Conservation (phyloP, 129 eudicot species). For the Flaveria brownii region DNA sequence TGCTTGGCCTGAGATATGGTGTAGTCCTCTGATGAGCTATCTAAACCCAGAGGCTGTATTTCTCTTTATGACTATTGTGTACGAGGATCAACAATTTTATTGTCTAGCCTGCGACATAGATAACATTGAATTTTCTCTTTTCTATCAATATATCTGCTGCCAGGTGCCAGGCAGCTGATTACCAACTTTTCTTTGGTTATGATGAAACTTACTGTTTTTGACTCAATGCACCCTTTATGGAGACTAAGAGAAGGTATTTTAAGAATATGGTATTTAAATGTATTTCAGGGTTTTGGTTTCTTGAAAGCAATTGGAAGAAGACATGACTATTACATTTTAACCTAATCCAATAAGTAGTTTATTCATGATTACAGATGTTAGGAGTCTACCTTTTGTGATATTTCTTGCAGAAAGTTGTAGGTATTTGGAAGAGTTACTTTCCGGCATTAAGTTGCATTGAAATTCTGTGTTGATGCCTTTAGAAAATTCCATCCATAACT, state of each 20-base stretch:
- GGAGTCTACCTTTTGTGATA: background rate
- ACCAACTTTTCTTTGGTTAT: background rate
- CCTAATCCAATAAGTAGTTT: background rate
- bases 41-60: background rate
- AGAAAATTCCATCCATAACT: background rate
- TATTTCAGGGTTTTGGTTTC: background rate
- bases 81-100: too few species aligned
- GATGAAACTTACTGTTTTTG: background rate
- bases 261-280: background rate
- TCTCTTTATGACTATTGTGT: too few species aligned
- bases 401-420: constrained; percentile 9
- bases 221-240: background rate
- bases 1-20: constrained; percentile 13
- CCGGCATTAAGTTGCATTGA: background rate
- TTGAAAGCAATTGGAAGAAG: constrained; percentile 17
- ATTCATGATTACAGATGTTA: background rate
- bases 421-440: background rate
- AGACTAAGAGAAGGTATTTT: constrained; percentile 2
- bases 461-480: background rate
- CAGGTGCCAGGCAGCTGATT: too few species aligned
- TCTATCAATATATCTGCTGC: too few species aligned
- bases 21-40: constrained; percentile 1
- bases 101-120: too few species aligned
- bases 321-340: background rate
- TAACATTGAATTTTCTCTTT: too few species aligned